Evolutionary conservation across 2,329 filamentous ascomycete genomes (phyloP).

Genomic region (Neobulgaria alba): DNA sequence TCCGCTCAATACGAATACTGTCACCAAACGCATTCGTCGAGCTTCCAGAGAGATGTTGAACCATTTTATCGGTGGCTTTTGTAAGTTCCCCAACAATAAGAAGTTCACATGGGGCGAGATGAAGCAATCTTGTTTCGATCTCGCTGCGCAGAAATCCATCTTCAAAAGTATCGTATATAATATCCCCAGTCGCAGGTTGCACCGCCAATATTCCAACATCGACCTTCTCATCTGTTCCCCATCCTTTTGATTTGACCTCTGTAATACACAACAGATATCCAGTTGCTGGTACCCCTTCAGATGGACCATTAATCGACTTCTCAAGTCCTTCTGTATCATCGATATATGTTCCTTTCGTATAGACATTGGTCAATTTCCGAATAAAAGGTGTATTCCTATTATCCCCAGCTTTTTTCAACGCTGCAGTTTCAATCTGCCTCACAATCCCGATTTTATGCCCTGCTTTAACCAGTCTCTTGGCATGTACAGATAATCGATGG

Average conservation of each 20-base stretch:
- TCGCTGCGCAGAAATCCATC: slow-evolving; percentile 97
- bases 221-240: slow-evolving; percentile 86
- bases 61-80: slow-evolving; percentile 83
- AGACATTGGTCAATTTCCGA: slow-evolving; percentile 88
- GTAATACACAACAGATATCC: slow-evolving; percentile 94
- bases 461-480: slow-evolving; percentile 83
- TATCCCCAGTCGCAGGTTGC: slow-evolving; percentile 89
- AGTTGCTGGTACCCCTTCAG: slow-evolving; percentile 52
- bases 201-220: slow-evolving; percentile 88
- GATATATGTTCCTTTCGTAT: slow-evolving; percentile 96
- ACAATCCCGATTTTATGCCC: slow-evolving; percentile 96
- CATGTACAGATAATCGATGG: slow-evolving; percentile 83
- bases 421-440: slow-evolving; percentile 87
- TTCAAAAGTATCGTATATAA: slow-evolving; percentile 92
- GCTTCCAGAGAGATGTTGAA: slow-evolving; percentile 81
- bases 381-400: slow-evolving; percentile 90
- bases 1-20: slow-evolving; percentile 73
- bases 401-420: slow-evolving; percentile 88
- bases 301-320: slow-evolving; percentile 40
- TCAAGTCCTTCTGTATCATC: slow-evolving; percentile 83
- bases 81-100: slow-evolving; percentile 86
- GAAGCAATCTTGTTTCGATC: slow-evolving; percentile 87
- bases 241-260: slow-evolving; percentile 69
- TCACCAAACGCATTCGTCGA: slow-evolving; percentile 91
- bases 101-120: slow-evolving; percentile 93